phyloP scores from a whole-genome alignment of 2,329 filamentous ascomycete genomes.

The Penicillium sp. region DNA sequence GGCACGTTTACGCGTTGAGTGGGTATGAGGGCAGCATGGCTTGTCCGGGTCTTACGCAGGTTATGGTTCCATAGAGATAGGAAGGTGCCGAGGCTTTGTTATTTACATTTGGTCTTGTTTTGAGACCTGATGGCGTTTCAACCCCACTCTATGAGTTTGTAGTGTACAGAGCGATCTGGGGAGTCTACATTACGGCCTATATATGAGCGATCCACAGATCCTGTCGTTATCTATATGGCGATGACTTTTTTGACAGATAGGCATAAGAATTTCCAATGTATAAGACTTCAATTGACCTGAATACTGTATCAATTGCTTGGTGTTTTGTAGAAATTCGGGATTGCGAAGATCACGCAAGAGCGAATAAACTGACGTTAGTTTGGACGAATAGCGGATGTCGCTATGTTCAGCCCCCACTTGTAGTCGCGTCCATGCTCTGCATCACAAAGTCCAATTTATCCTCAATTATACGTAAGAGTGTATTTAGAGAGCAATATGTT shows the following conservation, averaged over 20 bases:
- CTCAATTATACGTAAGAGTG: too few species aligned
- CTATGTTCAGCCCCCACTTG: background rate
- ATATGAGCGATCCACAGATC: background rate
- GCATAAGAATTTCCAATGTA: too few species aligned
- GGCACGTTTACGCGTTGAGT: background rate
- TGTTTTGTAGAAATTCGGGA: background rate
- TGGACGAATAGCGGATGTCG: constrained; percentile 8
- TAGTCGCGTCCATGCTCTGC: background rate
- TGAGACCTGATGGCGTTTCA: background rate
- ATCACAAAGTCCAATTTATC: background rate
- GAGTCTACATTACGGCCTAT: background rate
- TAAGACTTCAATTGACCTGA: too few species aligned
- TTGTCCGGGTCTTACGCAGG: background rate
- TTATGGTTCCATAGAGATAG: background rate
- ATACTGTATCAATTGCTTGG: background rate
- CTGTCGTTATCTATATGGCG: background rate
- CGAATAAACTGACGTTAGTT: constrained; percentile 24
- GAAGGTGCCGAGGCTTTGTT: background rate
- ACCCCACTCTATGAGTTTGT: background rate
- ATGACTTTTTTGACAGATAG: too few species aligned
- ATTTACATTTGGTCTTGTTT: background rate
- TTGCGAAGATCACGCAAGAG: constrained; percentile 26
- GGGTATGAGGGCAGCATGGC: background rate
- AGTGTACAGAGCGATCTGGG: too few species aligned
- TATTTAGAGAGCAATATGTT: background rate